phyloP scores from a whole-genome alignment of 495 filamentous ascomycete genomes.

The Aspergillus baeticus region DNA sequence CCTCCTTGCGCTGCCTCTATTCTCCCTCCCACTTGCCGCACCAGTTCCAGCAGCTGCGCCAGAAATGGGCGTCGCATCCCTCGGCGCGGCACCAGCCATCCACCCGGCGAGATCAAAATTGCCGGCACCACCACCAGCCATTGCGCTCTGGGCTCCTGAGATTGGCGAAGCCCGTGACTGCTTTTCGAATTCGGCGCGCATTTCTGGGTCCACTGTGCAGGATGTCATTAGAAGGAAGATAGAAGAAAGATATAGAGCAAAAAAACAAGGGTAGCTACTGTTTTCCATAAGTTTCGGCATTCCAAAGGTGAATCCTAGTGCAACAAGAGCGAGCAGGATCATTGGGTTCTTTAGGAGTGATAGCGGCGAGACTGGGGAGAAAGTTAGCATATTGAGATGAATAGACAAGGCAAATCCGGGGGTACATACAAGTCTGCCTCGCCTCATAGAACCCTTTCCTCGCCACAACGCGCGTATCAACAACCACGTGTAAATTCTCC shows the following conservation, averaged over 20 bases:
- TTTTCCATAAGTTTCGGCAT: conserved; percentile 95
- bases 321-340: conserved; percentile 84
- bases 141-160: conserved; percentile 41
- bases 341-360: conserved; percentile 88
- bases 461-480: conserved; percentile 62
- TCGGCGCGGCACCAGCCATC: conserved; percentile 57
- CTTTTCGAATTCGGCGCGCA: conserved; percentile 86
- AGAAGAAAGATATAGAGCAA: not conserved
- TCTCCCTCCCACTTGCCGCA: conserved; percentile 37
- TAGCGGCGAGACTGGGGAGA: conserved; percentile 51
- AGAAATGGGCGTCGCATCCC: conserved; percentile 24
- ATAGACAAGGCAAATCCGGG: not conserved
- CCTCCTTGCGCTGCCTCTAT: conserved; percentile 32
- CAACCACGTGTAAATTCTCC: conserved; percentile 34
- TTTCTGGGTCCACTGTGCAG: conserved; percentile 85
- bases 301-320: conserved; percentile 76
- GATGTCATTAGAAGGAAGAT: not conserved
- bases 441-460: conserved; percentile 72
- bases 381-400: conserved; percentile 4
- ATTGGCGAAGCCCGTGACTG: conserved; percentile 75
- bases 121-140: conserved; percentile 40
- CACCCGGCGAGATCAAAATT: conserved; percentile 86
- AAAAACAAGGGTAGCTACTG: conserved; percentile 59
- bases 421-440: conserved; percentile 66
- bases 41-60: conserved; percentile 23